Evolutionary conservation across 441 rosid species (phyloP), one percentile per base, ranked within the genome.

Genomic region (Populus hybrid): DNA sequence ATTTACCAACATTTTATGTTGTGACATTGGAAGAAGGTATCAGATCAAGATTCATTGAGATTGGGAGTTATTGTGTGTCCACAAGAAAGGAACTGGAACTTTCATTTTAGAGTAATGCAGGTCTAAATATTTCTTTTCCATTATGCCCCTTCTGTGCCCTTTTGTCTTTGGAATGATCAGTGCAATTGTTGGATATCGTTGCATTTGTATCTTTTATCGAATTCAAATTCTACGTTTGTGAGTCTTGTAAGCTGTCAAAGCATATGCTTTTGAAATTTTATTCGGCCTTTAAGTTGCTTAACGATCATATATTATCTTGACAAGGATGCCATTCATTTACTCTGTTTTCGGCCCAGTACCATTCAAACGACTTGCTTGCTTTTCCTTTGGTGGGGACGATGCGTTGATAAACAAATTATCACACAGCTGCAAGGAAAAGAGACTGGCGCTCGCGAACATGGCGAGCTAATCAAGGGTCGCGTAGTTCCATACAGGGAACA

Each of bases 401-500:
- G 74, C 74, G 94, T 90, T 31, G 88, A 83, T 40, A 83, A 85
- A 78, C 94, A 89, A 73, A 79, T 84, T 12, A 87, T 91, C 78
- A 81, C 64, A 31, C 89, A 88, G 71, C 83, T 94, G 68, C 94
- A 90, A 88, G 98, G 97, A 21, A 93, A 87, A 85, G 91, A 91
- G 86, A 84, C 94, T 7, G 97, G 98, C 31, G 90, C 89, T 35
- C 89, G 66, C 0, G 90, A 89, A 36, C 91, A 86, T 9, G 95
- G 98, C 0, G 98, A 95, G 87, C 82, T 93, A 77, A 95, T 93
- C 67, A 93, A 89, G 89, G 96, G 91, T 82, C 84, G 78, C 33
- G 84, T 88, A 7, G 82, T 93, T 63, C 96, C 90, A 7, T 92
- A 91, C 66, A 75, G 72, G 72, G 81, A 91, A 72, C 95, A 92